Percentiles rank a stretch among this genome's conserved stretches.
phyloP scores from a whole-genome alignment of 2,329 filamentous ascomycete genomes.

The Clarireedia homoeocarpa region DNA sequence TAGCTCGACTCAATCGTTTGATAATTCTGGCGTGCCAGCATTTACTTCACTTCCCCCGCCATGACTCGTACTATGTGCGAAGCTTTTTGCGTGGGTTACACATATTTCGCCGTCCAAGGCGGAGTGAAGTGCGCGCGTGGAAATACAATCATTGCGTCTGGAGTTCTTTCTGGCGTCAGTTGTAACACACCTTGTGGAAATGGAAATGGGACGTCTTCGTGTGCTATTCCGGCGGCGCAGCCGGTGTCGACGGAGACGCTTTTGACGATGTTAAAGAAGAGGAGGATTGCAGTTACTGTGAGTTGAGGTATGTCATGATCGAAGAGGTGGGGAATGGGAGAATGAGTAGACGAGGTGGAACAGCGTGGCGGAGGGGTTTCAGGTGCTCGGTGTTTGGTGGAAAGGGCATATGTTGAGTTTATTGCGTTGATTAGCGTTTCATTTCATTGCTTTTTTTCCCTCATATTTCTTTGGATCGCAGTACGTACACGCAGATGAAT shows the following conservation, averaged over 20 bases:
- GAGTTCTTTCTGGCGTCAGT: not conserved
- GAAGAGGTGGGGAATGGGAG: not conserved
- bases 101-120: slow-evolving; percentile 5
- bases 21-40: too few species aligned
- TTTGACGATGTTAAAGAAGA: not conserved
- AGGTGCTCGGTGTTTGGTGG: too few species aligned
- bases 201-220: slow-evolving; percentile 2
- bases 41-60: not conserved
- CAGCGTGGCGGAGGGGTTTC: not conserved
- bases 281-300: not conserved
- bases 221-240: not conserved
- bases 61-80: slow-evolving; percentile 1
- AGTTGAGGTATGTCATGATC: not conserved
- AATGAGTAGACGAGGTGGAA: not conserved
- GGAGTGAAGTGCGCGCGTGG: slow-evolving; percentile 3
- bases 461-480: too few species aligned
- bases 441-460: too few species aligned
- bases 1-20: too few species aligned
- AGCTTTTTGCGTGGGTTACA: not conserved
- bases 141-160: not conserved
- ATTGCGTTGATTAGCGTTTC: too few species aligned
- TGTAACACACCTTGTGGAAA: slow-evolving; percentile 5
- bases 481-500: too few species aligned
- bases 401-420: too few species aligned
- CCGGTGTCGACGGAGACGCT: not conserved